Evolutionary conservation across 2,329 filamentous ascomycete species (phyloP), one percentile per base, ranked within the genome.

Genomic region (Fusarium sp.): DNA sequence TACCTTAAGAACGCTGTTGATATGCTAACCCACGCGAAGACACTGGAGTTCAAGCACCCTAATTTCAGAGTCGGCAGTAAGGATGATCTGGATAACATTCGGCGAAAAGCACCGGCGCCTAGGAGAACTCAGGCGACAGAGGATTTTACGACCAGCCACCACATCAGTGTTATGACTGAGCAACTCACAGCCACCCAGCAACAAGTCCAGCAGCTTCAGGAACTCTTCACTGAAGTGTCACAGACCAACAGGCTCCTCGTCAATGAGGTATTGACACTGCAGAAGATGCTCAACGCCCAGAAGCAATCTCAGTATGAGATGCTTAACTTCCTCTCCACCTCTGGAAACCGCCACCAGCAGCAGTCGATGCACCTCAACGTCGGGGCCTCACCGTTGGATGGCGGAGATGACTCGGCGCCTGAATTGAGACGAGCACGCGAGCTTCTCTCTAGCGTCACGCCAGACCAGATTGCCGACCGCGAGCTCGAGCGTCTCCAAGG

Each of bases 41-140:
- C 81, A 10, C 78, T 82, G 18, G 96, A 99, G 78, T 99, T 99
- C 79, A 97, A 96, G 79, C 96, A 99, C 77, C 95, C 95, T 12
- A 94, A 97, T 76, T 99, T 99, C 83, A 93, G 94, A 75, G 92
- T 93, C 71, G 95, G 98, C 81, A 97, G 95, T 82, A 98, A 98
- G 80, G 94, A 98, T 78, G 96, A 94, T 47, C 86, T 99, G 50
- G 96, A 99, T 77, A 98, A 98, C 73, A 99, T 99, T 76, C 90
- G 94, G 75, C 89, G 96, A 73, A 99, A 99, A 83, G 95, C 96
- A 3, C 96, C 96, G 0, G 94, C 95, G 2, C 93, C 95, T 4
- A 87, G 95, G 71, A 98, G 98, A 78, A 81, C 86, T 4, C 88
- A 89, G 71, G 83, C 84, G 11, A 79, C 85, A 16, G 91, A 91